A percentile compares a stretch with the other conserved stretches of the same genome.
Conservation (phyloP, 306 rosid species). For the Ormosia semicastrata region DNA sequence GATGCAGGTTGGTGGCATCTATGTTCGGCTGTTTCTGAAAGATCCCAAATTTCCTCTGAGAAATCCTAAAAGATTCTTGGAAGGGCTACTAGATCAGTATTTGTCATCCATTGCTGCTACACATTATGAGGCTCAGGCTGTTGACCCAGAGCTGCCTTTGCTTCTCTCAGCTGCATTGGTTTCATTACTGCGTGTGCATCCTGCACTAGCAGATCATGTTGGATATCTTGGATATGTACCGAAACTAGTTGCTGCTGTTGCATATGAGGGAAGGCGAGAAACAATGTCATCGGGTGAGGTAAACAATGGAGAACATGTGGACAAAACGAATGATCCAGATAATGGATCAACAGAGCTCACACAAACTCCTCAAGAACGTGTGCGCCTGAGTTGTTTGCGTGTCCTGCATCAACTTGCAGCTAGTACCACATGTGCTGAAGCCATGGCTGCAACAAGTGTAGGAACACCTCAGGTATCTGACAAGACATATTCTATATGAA, state of each 20-base stretch:
- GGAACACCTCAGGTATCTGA: conserved; percentile 93
- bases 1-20: conserved; percentile 96
- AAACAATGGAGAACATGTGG: conserved; percentile 49
- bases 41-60: conserved; percentile 98
- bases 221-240: conserved; percentile 99
- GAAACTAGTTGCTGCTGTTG: conserved; percentile 96
- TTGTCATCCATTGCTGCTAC: conserved; percentile 91
- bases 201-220: conserved; percentile 97
- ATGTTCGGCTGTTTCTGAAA: conserved; percentile 88
- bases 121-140: conserved; percentile 75
- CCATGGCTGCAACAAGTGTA: conserved; percentile 99
- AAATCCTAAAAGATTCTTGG: conserved; percentile 99
- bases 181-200: conserved; percentile 94
- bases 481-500: neutral
- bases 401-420: conserved; percentile 98
- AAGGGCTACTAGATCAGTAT: conserved; percentile 96
- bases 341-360: conserved; percentile 61
- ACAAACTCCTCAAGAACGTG: conserved; percentile 95
- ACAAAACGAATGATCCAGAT: conserved; percentile 52
- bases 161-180: conserved; percentile 97
- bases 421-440: conserved; percentile 97
- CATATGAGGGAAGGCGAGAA: conserved; percentile 92
- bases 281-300: conserved; percentile 86
- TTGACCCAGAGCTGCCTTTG: conserved; percentile 94
- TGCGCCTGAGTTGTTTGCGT: conserved; percentile 96